phyloP scores from a whole-genome alignment of 73 alveolate species.

The Tetrahymena borealis region DNA sequence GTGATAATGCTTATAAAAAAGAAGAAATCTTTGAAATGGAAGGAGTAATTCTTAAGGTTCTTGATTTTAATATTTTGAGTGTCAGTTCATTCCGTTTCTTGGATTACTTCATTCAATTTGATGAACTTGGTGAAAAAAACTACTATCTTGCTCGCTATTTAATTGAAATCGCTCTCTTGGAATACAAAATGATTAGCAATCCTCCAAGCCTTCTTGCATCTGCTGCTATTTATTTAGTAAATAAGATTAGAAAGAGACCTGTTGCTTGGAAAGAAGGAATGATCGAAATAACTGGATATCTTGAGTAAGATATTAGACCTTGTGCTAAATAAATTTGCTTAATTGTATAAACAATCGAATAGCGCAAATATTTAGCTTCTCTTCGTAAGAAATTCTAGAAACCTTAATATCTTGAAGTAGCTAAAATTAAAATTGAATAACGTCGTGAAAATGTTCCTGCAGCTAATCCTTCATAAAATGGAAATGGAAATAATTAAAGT shows the following conservation, averaged over 20 bases:
- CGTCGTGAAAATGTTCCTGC: background rate
- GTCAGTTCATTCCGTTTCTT: constrained; percentile 56
- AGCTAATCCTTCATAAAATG: background rate
- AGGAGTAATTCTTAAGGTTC: constrained; percentile 53
- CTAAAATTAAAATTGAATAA: constrained; percentile 29
- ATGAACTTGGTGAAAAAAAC: constrained; percentile 4
- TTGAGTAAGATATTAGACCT: constrained; percentile 16
- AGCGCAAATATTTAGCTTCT: constrained; percentile 10
- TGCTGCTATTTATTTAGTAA: constrained; percentile 36
- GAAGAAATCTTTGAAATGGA: constrained; percentile 82
- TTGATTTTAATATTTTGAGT: constrained; percentile 54
- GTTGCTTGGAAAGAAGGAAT: constrained; percentile 22
- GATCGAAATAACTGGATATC: constrained; percentile 33
- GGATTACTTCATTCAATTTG: constrained; percentile 10
- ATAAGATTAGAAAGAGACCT: constrained; percentile 31
- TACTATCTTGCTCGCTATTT: constrained; percentile 31
- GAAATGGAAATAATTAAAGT: background rate
- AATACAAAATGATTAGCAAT: constrained; percentile 4
- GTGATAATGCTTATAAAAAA: constrained; percentile 75
- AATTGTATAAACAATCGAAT: constrained; percentile 6
- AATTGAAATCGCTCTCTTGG: constrained; percentile 18
- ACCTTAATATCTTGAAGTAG: constrained; percentile 25
- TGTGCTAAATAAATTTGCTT: constrained; percentile 35
- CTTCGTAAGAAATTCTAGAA: constrained; percentile 20
- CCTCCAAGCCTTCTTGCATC: constrained; percentile 26